These are phyloP conservation scores for Patellaria atrata DNA, from an alignment of 495 filamentous ascomycete species.

Conservation along the genomic window DNA sequence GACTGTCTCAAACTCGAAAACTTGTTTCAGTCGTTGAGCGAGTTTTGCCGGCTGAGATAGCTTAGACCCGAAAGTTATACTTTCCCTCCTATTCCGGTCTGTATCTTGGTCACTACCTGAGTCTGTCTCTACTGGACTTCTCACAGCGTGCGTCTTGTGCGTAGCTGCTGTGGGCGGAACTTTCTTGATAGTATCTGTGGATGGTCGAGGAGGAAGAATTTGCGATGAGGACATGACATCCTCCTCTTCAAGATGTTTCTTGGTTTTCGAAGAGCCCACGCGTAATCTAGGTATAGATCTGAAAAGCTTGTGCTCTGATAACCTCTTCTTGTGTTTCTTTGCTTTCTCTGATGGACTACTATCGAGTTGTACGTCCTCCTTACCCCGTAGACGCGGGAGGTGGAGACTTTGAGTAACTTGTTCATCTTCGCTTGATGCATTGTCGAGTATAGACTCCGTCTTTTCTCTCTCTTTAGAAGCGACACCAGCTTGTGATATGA, in stretches of 20 bases:
- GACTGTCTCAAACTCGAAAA: conserved; percentile 69
- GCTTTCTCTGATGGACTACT: no score
- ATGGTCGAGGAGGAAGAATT: conserved; percentile 23
- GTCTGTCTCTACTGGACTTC: conserved; percentile 11
- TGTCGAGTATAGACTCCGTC: conserved; percentile 72
- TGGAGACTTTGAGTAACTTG: neutral
- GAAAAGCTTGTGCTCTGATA: conserved; percentile 48
- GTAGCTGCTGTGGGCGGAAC: conserved; percentile 24
- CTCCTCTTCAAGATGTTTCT: conserved; percentile 4
- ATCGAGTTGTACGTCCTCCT: conserved; percentile 7
- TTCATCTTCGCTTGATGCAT: conserved; percentile 51
- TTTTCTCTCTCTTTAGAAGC: conserved; percentile 53
- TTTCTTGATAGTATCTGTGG: conserved; percentile 16
- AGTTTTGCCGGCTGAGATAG: conserved; percentile 34
- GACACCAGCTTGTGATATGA: conserved; percentile 90
- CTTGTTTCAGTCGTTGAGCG: conserved; percentile 61
- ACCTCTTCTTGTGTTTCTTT: conserved; percentile 37
- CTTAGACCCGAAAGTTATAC: conserved; percentile 25
- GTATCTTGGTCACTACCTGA: conserved; percentile 10
- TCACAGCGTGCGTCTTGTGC: conserved; percentile 14
- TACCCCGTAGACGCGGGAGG: neutral
- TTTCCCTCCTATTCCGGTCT: conserved; percentile 17
- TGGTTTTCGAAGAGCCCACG: conserved; percentile 24
- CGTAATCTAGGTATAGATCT: conserved; percentile 43
- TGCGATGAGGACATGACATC: conserved; percentile 26